Evolutionary conservation across 2,329 filamentous ascomycete genomes (phyloP), one percentile per base, ranked within the genome.

Genomic region (Verruconis gallopava): DNA sequence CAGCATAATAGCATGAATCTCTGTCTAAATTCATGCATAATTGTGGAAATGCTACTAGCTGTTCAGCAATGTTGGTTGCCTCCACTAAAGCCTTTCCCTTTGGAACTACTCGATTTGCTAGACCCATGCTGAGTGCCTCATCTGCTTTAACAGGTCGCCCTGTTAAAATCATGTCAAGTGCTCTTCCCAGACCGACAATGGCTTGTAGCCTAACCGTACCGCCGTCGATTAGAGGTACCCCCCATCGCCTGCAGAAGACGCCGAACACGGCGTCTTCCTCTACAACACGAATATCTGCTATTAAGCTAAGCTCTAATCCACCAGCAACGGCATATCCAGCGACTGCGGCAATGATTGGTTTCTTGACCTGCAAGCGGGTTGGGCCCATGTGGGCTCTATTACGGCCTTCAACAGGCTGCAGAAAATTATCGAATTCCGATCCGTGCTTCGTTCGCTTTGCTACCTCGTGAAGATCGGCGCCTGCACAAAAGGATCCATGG

Each of bases 271-370:
- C 89, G n/a, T 64, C 75, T 38, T 79, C 72, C 2, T 83, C 88
- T 65, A 84, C 91, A 70, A 96, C 96, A 45, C 96, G 65, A 51
- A 96, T 79, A 59, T 98, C 91, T 56, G 82, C 85, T 89, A 96
- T 96, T 71, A 98, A 81, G 38, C 91, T 86, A 12, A 98, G 74
- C 68, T 98, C 91, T 60, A 89, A 96, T 37, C 91, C 91, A 41
- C 91, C 91, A 18, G 91, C 91, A 1, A 98, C 75, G 2, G 91
- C 91, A 57, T 95, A 88, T n/a, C 91, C 91, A 5, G 91, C 91
- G 2, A 98, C 88, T 18, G 91, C 91, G 11, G 85, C 84, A 50
- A 98, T 88, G 55, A 96, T 77, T 42, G 91, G 91, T 61, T 93
- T 96, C 67, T 93, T 93, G 60, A 95, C 71, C 5, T 56, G 55